A percentile compares a stretch with the other conserved stretches of the same genome.
Evolutionary conservation across 2,329 filamentous ascomycete genomes (phyloP).

Genomic region (Aspergillus neotritici): DNA sequence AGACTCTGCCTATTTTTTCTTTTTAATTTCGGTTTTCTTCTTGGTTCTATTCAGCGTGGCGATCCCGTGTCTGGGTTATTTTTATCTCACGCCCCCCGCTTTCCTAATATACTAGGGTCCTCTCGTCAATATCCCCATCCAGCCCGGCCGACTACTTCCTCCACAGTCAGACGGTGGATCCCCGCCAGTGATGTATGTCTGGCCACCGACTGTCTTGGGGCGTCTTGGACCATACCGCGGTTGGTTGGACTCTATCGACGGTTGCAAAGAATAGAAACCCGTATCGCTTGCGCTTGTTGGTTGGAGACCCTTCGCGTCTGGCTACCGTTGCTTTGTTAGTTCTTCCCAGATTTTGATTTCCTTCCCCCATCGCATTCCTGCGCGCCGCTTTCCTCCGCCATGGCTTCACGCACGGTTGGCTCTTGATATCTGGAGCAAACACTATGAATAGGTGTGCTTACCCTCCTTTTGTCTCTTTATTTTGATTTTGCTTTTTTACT

Average conservation of each 20-base stretch:
- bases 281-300: slow-evolving; percentile 12
- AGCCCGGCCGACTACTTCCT: slow-evolving; percentile 12
- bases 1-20: slow-evolving; percentile 3
- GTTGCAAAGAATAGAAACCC: slow-evolving; percentile 29
- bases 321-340: slow-evolving; percentile 11
- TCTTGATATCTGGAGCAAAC: slow-evolving; percentile 21
- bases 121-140: too few relatives aligned
- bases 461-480: slow-evolving; percentile 9
- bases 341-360: slow-evolving; percentile 10
- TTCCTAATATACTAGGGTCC: background rate
- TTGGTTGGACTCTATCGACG: slow-evolving; percentile 12
- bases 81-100: slow-evolving; percentile 10
- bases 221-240: slow-evolving; percentile 14
- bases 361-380: slow-evolving; percentile 14
- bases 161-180: slow-evolving; percentile 12
- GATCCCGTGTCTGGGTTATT: slow-evolving; percentile 15
- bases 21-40: background rate
- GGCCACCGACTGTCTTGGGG: slow-evolving; percentile 9
- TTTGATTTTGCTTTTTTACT: background rate
- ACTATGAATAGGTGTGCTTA: slow-evolving; percentile 36
- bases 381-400: slow-evolving; percentile 16
- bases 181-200: slow-evolving; percentile 9
- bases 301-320: slow-evolving; percentile 14
- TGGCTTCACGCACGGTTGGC: slow-evolving; percentile 24
- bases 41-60: slow-evolving; percentile 9